phyloP scores from a whole-genome alignment of 257 asterid species.

The Perilla frutescens region DNA sequence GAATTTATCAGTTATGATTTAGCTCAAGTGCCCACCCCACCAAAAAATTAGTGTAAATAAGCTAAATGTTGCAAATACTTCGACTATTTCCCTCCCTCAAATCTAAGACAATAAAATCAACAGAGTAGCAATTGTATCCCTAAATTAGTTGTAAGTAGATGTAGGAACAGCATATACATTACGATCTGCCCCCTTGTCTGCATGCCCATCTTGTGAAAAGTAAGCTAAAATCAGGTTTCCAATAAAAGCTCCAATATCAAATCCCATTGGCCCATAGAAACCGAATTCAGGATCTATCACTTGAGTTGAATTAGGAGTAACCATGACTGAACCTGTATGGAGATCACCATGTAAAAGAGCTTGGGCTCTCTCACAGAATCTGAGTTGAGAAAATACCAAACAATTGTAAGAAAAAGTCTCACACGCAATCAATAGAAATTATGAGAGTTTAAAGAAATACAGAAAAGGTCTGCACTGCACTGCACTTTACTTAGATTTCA shows the following conservation, averaged over 20 bases:
- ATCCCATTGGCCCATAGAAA: conserved; percentile 96
- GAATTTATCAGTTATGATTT: background rate
- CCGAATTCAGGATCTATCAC: conserved; percentile 95
- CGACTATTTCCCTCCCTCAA: background rate
- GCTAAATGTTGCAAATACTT: background rate
- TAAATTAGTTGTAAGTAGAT: background rate
- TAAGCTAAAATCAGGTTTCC: conserved; percentile 90
- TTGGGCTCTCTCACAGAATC: conserved; percentile 97
- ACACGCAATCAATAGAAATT: conserved; percentile 13
- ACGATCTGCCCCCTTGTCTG: conserved; percentile 66
- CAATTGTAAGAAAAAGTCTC: conserved; percentile 30
- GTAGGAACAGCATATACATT: conserved; percentile 46
- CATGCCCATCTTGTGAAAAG: conserved; percentile 96
- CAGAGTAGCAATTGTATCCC: background rate
- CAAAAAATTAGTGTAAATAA: background rate
- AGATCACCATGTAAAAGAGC: conserved; percentile 96
- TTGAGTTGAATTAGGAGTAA: conserved; percentile 78
- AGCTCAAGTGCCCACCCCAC: conserved; percentile 7
- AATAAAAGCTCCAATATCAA: conserved; percentile 90
- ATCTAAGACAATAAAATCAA: conserved; percentile 1
- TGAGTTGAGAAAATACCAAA: conserved; percentile 44
- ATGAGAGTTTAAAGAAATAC: background rate
- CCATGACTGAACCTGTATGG: conserved; percentile 97
- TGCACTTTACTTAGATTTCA: conserved; percentile 73
- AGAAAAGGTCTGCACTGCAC: background rate